phyloP scores from a whole-genome alignment of 2,329 filamentous ascomycete genomes.

The Talaromyces verruculosus region DNA sequence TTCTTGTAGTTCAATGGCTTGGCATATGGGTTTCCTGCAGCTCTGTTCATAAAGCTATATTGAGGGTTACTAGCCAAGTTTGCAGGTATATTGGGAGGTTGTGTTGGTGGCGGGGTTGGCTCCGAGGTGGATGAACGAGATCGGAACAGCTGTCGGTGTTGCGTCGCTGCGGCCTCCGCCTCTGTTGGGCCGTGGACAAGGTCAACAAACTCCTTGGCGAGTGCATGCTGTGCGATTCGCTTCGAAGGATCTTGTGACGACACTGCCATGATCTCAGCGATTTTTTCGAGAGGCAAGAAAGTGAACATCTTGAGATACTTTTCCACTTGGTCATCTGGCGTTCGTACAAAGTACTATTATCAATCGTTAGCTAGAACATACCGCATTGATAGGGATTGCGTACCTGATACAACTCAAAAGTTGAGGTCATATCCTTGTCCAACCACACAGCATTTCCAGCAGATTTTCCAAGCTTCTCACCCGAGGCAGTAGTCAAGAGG shows the following conservation, averaged over 20 bases:
- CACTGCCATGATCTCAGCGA: constrained; percentile 64
- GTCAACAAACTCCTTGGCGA: constrained; percentile 79
- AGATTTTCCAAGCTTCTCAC: constrained; percentile 91
- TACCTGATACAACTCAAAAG: constrained; percentile 80
- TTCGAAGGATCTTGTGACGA: constrained; percentile 68
- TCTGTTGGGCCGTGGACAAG: constrained; percentile 70
- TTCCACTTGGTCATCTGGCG: constrained; percentile 78
- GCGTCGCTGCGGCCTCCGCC: constrained; percentile 61
- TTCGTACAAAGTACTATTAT: constrained; percentile 79
- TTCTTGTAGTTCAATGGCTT: constrained; percentile 42
- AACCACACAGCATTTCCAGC: constrained; percentile 94
- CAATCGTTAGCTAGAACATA: constrained; percentile 25
- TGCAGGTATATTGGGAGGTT: constrained; percentile 24
- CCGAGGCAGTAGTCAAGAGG: constrained; percentile 78
- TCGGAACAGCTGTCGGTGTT: constrained; percentile 54
- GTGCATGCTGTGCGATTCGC: constrained; percentile 75
- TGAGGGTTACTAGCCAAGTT: constrained; percentile 27
- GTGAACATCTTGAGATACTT: constrained; percentile 85
- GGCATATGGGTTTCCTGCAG: constrained; percentile 41
- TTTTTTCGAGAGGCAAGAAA: constrained; percentile 72
- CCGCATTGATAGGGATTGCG: not conserved
- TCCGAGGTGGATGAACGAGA: constrained; percentile 35
- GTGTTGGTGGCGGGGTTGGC: constrained; percentile 33
- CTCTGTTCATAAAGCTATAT: constrained; percentile 31
- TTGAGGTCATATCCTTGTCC: constrained; percentile 73